Evolutionary conservation across 2,329 filamentous ascomycete species (phyloP), one percentile per base, ranked within the genome.

Genomic region (Phoma sp.): DNA sequence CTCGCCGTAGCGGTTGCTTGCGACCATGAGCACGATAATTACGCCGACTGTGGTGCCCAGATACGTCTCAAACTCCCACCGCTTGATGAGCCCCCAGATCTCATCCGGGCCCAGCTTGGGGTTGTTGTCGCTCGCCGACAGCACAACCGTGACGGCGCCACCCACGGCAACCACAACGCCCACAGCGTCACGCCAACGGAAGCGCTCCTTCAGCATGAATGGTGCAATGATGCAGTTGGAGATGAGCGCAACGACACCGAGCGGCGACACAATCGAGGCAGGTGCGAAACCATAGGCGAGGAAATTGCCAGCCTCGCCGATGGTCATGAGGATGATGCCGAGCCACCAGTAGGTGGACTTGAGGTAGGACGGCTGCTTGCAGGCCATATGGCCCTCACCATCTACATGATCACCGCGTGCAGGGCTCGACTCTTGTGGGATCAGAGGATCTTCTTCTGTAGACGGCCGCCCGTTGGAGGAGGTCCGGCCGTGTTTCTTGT

Each of bases 171-270:
- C 86, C 25, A 96, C 74, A 5, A 99, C 94, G 9, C 95, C 95
- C 78, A 91, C 87, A 41, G 92, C 89, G 75, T 99, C 95, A 45
- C 92, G 86, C 64, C 82, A 83, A 31, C 95, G 88, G 70, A 99
- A 97, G 45, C 82, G 83, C 77, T 99, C 95, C 71, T 96, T 93
- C 63, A 99, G 88, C 81, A 99, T 88, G 59, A 95, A 87, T 0
- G 95, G 95, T 2, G 95, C 95, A 72, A 99, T 96, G 57, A 99
- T 85, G 76, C 95, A 99, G 77, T 99, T 99, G 39, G 93, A 96
- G 40, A 99, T 88, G 59, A 99, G 81, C 2, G 95, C 95, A 12
- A 99, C 95, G n/a, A 99, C 95, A 9, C 95, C 95, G 6, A 99
- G 82, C 0, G 95, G 95, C 31, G 93, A 97, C 37, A 99, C 95